These are phyloP conservation scores for Schoenoplectus tabernaemontani DNA, from an alignment of 202 grass and related monocot species.

Conservation along the genomic window DNA sequence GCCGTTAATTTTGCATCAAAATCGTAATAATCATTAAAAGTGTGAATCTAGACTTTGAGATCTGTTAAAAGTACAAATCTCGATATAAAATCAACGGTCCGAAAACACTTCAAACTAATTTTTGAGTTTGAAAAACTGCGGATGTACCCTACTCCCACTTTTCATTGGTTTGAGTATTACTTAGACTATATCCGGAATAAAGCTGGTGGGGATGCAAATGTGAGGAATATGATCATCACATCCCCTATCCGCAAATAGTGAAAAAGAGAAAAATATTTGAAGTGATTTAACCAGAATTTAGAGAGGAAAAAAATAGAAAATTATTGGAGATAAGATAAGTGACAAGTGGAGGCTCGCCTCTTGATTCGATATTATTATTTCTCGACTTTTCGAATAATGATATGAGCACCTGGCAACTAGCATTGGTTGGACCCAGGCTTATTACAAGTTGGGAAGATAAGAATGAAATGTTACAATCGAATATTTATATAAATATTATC, in stretches of 20 bases:
- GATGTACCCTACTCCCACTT: too few species aligned
- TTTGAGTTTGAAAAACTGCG: too few species aligned
- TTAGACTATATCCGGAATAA: background rate
- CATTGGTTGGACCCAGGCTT: constrained; percentile 7
- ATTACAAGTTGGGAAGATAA: background rate
- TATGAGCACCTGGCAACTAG: background rate
- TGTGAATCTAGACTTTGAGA: too few species aligned
- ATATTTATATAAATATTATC: too few species aligned
- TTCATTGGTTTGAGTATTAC: background rate
- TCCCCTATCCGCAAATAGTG: background rate
- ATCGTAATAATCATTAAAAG: too few species aligned
- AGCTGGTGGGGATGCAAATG: background rate
- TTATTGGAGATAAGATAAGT: background rate
- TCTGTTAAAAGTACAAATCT: too few species aligned
- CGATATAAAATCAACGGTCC: too few species aligned
- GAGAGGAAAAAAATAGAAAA: background rate
- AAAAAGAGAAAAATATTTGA: background rate
- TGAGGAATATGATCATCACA: background rate
- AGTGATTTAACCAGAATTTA: too few species aligned
- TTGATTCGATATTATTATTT: constrained; percentile 9
- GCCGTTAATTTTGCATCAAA: too few species aligned
- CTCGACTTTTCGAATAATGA: background rate
- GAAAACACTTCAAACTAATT: too few species aligned
- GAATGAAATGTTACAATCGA: background rate
- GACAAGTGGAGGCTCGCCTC: background rate